Evolutionary conservation across 768 basidiomycete genomes (phyloP).

Genomic region (Crucibulum laeve): DNA sequence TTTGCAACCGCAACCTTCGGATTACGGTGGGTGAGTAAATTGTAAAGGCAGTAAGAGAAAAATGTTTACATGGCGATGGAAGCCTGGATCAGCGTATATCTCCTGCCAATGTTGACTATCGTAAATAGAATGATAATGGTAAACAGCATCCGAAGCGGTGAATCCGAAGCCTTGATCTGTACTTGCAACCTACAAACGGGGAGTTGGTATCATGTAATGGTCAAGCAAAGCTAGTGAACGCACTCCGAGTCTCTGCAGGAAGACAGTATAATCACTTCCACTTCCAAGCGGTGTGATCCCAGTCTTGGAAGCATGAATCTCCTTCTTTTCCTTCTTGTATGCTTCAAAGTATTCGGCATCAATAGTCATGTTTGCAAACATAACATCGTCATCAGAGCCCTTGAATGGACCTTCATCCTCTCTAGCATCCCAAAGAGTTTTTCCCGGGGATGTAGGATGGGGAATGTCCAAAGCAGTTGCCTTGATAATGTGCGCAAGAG

Average conservation of each 20-base stretch:
- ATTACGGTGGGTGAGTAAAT: neutral
- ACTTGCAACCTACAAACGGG: conserved; percentile 38
- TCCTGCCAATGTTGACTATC: conserved; percentile 74
- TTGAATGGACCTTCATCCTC: conserved; percentile 53
- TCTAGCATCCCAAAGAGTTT: conserved; percentile 77
- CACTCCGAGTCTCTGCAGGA: conserved; percentile 71
- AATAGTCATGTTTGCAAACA: conserved; percentile 18
- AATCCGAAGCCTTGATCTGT: conserved; percentile 35
- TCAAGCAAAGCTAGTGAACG: conserved; percentile 6
- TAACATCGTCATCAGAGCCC: conserved; percentile 23
- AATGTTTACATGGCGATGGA: conserved; percentile 60
- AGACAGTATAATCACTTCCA: conserved; percentile 90
- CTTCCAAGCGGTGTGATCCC: conserved; percentile 68
- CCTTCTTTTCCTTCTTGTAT: conserved; percentile 31
- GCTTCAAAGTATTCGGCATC: conserved; percentile 38
- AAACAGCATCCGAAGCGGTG: conserved; percentile 53
- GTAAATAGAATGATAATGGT: conserved; percentile 78
- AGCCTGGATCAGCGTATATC: conserved; percentile 71
- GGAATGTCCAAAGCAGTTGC: conserved; percentile 64
- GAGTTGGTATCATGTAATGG: neutral
- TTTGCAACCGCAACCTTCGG: conserved; percentile 66
- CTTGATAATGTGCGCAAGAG: conserved; percentile 73
- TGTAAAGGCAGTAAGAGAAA: neutral
- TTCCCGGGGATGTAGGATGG: conserved; percentile 62
- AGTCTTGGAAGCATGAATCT: conserved; percentile 25